Evolutionary conservation across 2,329 filamentous ascomycete species (phyloP).

Genomic region (Cordyceps cateniannulata): DNA sequence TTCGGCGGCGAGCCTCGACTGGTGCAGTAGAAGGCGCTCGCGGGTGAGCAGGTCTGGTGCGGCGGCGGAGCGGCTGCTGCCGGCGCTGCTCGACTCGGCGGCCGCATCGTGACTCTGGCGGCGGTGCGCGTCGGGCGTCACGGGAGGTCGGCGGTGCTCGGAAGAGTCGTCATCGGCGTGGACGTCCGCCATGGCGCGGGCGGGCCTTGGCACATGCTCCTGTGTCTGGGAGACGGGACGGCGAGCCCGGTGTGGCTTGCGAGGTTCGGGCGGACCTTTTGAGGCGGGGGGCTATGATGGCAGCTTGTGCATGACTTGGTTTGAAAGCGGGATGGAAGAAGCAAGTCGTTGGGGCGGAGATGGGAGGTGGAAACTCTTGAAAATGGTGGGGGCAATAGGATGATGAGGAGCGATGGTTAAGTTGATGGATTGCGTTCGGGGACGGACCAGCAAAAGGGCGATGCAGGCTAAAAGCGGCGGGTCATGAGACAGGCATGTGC

Average conservation of each 20-base stretch:
- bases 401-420: background rate
- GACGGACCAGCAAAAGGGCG: too few species aligned
- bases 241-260: background rate
- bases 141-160: background rate
- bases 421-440: background rate
- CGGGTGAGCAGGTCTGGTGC: slow-evolving; percentile 3
- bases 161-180: slow-evolving; percentile 12
- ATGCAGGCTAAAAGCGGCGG: too few species aligned
- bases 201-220: slow-evolving; percentile 17
- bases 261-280: background rate
- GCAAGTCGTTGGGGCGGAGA: background rate
- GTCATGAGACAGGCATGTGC: too few species aligned
- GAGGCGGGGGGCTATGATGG: background rate
- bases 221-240: background rate
- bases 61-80: slow-evolving; percentile 20
- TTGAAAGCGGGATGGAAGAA: background rate
- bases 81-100: slow-evolving; percentile 37
- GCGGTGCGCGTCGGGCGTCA: slow-evolving; percentile 18
- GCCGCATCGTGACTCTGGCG: slow-evolving; percentile 33
- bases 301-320: background rate
- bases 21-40: slow-evolving; percentile 13
- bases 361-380: background rate
- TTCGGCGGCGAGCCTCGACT: background rate
- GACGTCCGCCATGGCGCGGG: slow-evolving; percentile 18
- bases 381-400: background rate